Base-by-base conservation (phyloP, 1,139 yeast species). In the Candida sojae region DNA sequence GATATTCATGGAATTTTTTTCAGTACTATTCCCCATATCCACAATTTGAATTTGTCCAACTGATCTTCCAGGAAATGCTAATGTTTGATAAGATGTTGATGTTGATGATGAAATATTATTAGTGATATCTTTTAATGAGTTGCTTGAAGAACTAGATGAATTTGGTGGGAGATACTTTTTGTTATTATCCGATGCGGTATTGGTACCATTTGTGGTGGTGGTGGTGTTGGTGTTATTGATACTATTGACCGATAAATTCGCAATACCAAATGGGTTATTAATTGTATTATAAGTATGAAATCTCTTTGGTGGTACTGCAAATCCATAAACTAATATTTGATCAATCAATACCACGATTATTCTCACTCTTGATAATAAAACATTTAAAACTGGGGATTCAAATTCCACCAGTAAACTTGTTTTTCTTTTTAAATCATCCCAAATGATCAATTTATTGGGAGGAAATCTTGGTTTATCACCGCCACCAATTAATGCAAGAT, bases 391-490 rank as follows among this genome's bases (percentile, higher is more conserved):
- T 0, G 93, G 88, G 42, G 84, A 80, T 70, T 79, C 76, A 60
- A 91, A 90, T 62, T 88, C 95, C 49, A 92, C 68, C 31, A 81
- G 78, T 28, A 89, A 73, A n/a, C 92, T 87, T 40, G 84, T 84
- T 57, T 84, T 84, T 46, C 87, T 79, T 64, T 89, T 88, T 53
- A 89, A 66, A 63, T 92, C 98, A 66, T 92, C 97, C 97, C 97
- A 92, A 12, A 92, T 85, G 32, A 90, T 78, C 43, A 86, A 75
- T 62, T 87, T 87, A 66, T 89, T 89, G 56, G 81, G 77, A 2
- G 96, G 88, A 59, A 83, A 88, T 56, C 82, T 77, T 33, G 97
- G 97, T 51, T 79, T 77, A 52, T 79, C 75, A 0, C 97, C 97
- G 9, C 97, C 96, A 0, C 97, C 97, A 1, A 91, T 90, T 41